Evolutionary conservation across 441 rosid species (phyloP).

Genomic region (Gossypium schwendimanii): DNA sequence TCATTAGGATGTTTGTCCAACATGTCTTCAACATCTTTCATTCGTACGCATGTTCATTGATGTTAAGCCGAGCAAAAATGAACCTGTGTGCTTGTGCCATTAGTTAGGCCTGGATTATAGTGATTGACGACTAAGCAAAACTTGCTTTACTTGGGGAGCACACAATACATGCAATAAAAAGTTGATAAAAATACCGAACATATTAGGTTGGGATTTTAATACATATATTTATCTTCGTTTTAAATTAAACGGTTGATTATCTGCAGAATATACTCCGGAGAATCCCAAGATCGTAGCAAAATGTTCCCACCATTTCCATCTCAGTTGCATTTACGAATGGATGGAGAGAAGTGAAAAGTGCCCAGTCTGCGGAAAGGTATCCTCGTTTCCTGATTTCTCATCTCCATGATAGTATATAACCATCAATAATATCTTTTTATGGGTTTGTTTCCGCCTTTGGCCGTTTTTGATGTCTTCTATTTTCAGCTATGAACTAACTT

Average conservation of each 20-base stretch:
- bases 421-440: neutral
- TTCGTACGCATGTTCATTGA: too few relatives aligned
- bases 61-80: too few relatives aligned
- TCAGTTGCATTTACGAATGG: slow-evolving; percentile 73
- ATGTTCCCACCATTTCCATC: slow-evolving; percentile 69
- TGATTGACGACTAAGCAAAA: neutral
- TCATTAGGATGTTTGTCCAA: neutral
- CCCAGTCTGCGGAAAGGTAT: slow-evolving; percentile 78
- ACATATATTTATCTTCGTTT: neutral
- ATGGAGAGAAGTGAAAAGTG: slow-evolving; percentile 75
- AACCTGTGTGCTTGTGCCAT: neutral
- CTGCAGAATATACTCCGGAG: slow-evolving; percentile 54
- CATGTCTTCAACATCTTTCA: too few relatives aligned
- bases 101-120: neutral
- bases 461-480: neutral
- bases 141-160: neutral
- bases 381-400: neutral
- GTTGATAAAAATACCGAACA: neutral
- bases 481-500: neutral
- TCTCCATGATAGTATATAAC: neutral
- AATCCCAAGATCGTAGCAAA: slow-evolving; percentile 62
- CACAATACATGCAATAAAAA: neutral
- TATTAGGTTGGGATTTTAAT: neutral
- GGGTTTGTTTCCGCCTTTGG: neutral
- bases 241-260: neutral